Evolutionary conservation across 140 eudicot genomes (phyloP).

Genomic region (Stevia rebaudiana): DNA sequence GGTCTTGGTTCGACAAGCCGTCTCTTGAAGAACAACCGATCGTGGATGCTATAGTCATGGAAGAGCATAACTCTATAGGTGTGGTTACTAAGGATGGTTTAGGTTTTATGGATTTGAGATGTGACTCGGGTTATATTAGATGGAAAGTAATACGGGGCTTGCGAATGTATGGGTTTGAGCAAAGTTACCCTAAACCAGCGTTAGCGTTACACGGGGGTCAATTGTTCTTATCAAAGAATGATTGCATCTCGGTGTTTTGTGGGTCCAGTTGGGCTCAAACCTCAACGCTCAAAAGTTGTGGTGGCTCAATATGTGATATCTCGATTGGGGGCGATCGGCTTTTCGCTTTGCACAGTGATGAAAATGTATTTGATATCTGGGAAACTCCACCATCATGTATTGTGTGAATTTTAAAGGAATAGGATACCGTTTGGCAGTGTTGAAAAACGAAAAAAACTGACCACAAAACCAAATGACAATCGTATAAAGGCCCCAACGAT

Average conservation of each 20-base stretch:
- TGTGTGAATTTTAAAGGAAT: constrained; percentile 35
- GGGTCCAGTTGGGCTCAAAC: constrained; percentile 92
- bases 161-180: constrained; percentile 65
- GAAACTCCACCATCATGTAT: constrained; percentile 66
- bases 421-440: too few species aligned
- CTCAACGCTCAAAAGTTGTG: constrained; percentile 66
- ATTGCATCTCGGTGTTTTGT: constrained; percentile 77
- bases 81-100: constrained; percentile 95
- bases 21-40: constrained; percentile 55
- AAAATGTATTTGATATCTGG: constrained; percentile 89
- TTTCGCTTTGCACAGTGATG: constrained; percentile 86
- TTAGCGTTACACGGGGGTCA: constrained; percentile 78
- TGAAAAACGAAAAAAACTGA: too few species aligned
- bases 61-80: constrained; percentile 60
- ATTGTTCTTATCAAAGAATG: constrained; percentile 75
- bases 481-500: too few species aligned
- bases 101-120: constrained; percentile 91
- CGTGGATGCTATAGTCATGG: constrained; percentile 83
- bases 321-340: constrained; percentile 92
- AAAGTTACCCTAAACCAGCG: constrained; percentile 86
- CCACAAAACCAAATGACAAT: too few species aligned
- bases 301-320: constrained; percentile 90
- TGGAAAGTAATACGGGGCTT: constrained; percentile 92
- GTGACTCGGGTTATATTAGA: constrained; percentile 55
- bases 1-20: constrained; percentile 88